Base-by-base conservation (phyloP, 2,329 filamentous ascomycete species). In the Fusarium cyanostomum region DNA sequence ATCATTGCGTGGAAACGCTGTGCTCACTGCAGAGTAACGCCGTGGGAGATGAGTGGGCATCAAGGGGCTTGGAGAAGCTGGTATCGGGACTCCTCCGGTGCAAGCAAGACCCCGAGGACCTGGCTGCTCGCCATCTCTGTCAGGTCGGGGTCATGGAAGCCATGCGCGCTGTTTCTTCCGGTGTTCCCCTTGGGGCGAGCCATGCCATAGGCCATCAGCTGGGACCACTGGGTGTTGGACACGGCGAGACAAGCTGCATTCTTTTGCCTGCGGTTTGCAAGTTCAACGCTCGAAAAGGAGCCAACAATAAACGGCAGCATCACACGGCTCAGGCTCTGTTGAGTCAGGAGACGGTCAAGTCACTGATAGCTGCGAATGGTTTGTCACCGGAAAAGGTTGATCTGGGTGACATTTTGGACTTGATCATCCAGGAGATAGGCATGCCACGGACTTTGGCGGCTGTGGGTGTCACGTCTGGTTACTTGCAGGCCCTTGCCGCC, bases 141-240 rank as follows among this genome's bases (percentile, higher is more conserved):
- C 50, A 61, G 0, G 26, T 21, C n/a, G 43, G 43, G 4, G 56
- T 50, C 7, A 12, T 50, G 0, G 39, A 61, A 28, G 38, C 56
- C 7, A 55, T 61, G 43, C 43, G 51, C 9, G 58, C 58, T 0
- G 56, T 61, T 4, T 60, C 56, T 5, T 50, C 35, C 5, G 56
- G 58, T 2, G 49, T 56, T 2, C 43, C 56, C 5, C 9, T 61
- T 5, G 43, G 58, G 6, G 56, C 58, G 5, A 61, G 56, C 4
- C 56, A 61, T 4, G 50, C 58, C 7, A 61, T 56, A n/a, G 58
- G 56, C 0, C 58, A 61, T 24, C 56, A 60, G n/a, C 39, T 56
- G 1, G 58, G 56, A 0, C 56, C 56, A 2, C 27, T 60, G 3
- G 57, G 45, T 1, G 56, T 61, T 4, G 46, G 54, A 0, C 50